These are phyloP conservation scores for Panus rudis DNA, from an alignment of 768 basidiomycete species.

Conservation along the genomic window DNA sequence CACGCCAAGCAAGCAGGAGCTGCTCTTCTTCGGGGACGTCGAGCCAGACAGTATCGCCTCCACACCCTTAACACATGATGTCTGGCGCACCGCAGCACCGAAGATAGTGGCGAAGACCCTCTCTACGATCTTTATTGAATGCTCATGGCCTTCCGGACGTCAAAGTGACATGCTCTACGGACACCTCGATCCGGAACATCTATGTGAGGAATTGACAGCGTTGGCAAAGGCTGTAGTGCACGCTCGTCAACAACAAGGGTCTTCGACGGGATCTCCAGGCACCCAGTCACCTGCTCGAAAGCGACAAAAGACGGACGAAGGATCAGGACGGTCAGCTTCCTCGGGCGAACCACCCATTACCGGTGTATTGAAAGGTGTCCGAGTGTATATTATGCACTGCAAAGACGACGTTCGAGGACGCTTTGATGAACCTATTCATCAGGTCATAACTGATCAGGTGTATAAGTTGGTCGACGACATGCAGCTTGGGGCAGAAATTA, in stretches of 20 bases:
- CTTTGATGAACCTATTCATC: conserved; percentile 44
- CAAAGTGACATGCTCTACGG: conserved; percentile 68
- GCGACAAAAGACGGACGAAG: background rate
- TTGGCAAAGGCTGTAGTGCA: conserved; percentile 65
- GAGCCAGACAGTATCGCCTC: conserved; percentile 75
- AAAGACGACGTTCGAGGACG: conserved; percentile 62
- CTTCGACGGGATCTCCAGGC: background rate
- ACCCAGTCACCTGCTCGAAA: background rate
- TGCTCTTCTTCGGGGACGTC: conserved; percentile 93
- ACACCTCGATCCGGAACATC: conserved; percentile 76
- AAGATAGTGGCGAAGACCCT: conserved; percentile 59
- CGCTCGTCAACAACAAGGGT: conserved; percentile 22
- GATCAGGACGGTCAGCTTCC: conserved; percentile 11
- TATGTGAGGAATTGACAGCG: conserved; percentile 64
- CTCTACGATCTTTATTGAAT: conserved; percentile 88
- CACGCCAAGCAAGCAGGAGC: conserved; percentile 53
- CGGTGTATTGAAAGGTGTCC: conserved; percentile 50
- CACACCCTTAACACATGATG: conserved; percentile 51
- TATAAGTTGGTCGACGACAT: conserved; percentile 49
- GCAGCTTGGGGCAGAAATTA: conserved; percentile 63
- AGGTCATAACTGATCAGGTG: conserved; percentile 72
- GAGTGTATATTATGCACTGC: conserved; percentile 81
- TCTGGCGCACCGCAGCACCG: conserved; percentile 81
- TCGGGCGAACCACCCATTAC: conserved; percentile 31
- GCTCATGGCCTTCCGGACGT: conserved; percentile 78